Conservation (phyloP, 1,139 yeast genomes). For the Sugiyamaella xylanicola region DNA sequence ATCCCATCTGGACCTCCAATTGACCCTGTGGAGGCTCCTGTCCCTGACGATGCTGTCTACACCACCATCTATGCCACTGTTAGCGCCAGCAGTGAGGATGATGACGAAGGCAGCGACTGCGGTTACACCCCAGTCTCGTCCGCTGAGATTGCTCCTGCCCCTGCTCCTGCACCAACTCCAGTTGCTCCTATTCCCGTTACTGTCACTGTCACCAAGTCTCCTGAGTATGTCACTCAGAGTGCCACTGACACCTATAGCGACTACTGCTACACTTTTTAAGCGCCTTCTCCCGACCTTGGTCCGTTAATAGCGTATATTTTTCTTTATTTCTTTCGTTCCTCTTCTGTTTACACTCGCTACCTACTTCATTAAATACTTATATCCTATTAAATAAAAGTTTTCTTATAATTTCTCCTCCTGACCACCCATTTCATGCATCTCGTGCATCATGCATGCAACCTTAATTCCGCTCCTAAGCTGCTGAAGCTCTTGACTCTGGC, state of each 20-base stretch:
- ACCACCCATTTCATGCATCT: background rate
- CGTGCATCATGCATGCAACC: background rate
- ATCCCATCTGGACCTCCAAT: slow-evolving; percentile 19
- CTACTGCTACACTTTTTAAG: background rate
- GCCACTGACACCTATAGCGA: background rate
- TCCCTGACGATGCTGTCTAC: background rate
- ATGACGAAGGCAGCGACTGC: background rate
- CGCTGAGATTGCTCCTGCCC: background rate
- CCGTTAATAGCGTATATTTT: no score
- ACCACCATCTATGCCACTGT: slow-evolving; percentile 1
- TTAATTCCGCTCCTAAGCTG: background rate
- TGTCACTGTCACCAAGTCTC: background rate
- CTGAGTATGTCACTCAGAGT: background rate
- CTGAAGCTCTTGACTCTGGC: no score
- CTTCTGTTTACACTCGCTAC: background rate
- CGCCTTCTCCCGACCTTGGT: background rate
- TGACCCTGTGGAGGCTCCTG: slow-evolving; percentile 6
- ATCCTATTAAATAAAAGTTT: background rate
- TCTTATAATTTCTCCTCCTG: background rate
- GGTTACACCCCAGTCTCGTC: background rate
- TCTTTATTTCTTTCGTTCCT: background rate
- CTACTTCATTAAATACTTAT: background rate
- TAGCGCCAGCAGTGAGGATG: background rate
- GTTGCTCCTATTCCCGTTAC: background rate
- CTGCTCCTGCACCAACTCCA: background rate